Percentiles rank a stretch among this genome's conserved stretches.
These are phyloP conservation scores for Mercurialis annua DNA, from an alignment of 345 rosid species.

Conservation along the genomic window DNA sequence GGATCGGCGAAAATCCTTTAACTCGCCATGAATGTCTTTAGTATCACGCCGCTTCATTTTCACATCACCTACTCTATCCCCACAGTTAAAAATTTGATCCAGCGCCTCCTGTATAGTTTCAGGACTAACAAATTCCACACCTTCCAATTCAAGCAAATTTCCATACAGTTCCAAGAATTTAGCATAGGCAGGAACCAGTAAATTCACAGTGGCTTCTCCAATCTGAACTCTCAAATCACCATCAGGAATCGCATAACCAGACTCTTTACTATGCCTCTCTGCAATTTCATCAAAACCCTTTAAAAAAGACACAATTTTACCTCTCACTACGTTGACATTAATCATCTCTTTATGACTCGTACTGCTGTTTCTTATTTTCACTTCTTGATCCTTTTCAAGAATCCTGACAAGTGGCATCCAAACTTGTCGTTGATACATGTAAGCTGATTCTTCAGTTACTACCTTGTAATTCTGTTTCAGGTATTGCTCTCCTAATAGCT, in stretches of 20 bases:
- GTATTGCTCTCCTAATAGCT: conserved; percentile 47
- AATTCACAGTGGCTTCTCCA: conserved; percentile 40
- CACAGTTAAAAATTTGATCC: conserved; percentile 31
- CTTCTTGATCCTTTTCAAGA: conserved; percentile 30
- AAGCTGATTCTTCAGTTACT: conserved; percentile 59
- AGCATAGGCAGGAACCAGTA: conserved; percentile 41
- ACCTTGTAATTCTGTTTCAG: conserved; percentile 42
- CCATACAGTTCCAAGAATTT: conserved; percentile 34
- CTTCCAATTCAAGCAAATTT: conserved; percentile 13
- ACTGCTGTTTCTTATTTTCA: conserved; percentile 10
- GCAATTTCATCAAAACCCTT: conserved; percentile 42
- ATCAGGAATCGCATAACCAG: conserved; percentile 39
- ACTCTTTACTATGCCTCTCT: conserved; percentile 28
- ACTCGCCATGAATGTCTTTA: conserved; percentile 26
- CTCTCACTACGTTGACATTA: conserved; percentile 16
- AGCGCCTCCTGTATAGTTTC: conserved; percentile 31
- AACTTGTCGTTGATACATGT: conserved; percentile 49
- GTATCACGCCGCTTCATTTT: conserved; percentile 35
- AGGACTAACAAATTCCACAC: conserved; percentile 23
- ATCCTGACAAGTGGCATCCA: conserved; percentile 49
- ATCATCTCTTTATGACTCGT: not conserved
- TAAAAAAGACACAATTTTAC: conserved; percentile 41
- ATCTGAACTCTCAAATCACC: conserved; percentile 51
- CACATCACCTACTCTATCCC: conserved; percentile 20
- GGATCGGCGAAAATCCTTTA: conserved; percentile 27